These are phyloP conservation scores for Penicillium atrosanguineum DNA, from an alignment of 495 filamentous ascomycete species.

Conservation along the genomic window DNA sequence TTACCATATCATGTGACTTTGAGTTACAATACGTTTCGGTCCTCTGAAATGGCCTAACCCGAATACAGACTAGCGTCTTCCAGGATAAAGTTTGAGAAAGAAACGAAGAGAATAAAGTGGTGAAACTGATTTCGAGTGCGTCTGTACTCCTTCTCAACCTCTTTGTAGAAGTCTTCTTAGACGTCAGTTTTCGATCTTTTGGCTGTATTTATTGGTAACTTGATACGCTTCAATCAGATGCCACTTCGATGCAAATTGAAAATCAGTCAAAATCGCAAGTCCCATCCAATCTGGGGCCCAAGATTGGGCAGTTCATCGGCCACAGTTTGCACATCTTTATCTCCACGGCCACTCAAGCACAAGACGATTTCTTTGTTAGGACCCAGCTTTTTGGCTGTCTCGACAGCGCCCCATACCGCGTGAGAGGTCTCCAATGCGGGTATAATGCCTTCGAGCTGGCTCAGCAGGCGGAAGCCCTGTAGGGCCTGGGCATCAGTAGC, in stretches of 20 bases:
- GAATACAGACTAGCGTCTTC: too few relatives aligned
- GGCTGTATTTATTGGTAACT: too few relatives aligned
- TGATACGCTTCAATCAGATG: too few relatives aligned
- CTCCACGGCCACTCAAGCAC: slow-evolving; percentile 83
- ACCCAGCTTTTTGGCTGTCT: slow-evolving; percentile 83
- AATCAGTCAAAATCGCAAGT: background rate
- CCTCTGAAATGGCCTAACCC: too few relatives aligned
- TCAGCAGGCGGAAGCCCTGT: slow-evolving; percentile 72
- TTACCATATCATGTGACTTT: too few relatives aligned
- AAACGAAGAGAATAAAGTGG: too few relatives aligned
- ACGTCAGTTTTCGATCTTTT: too few relatives aligned
- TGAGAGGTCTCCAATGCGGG: slow-evolving; percentile 64
- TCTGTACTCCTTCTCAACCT: background rate
- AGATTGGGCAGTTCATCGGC: slow-evolving; percentile 74
- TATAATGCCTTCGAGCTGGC: slow-evolving; percentile 22
- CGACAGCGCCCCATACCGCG: slow-evolving; percentile 82
- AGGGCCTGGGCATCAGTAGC: slow-evolving; percentile 89
- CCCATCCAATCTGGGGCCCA: background rate
- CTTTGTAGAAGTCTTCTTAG: too few relatives aligned
- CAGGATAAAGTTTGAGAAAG: too few relatives aligned
- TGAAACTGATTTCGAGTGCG: too few relatives aligned
- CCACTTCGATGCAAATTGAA: background rate
- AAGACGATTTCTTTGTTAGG: slow-evolving; percentile 85
- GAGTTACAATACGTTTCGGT: too few relatives aligned
- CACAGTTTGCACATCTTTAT: slow-evolving; percentile 97